Evolutionary conservation across 2,329 filamentous ascomycete species (phyloP), one percentile per base, ranked within the genome.

Genomic region (Sporothrix pseudoabietina): DNA sequence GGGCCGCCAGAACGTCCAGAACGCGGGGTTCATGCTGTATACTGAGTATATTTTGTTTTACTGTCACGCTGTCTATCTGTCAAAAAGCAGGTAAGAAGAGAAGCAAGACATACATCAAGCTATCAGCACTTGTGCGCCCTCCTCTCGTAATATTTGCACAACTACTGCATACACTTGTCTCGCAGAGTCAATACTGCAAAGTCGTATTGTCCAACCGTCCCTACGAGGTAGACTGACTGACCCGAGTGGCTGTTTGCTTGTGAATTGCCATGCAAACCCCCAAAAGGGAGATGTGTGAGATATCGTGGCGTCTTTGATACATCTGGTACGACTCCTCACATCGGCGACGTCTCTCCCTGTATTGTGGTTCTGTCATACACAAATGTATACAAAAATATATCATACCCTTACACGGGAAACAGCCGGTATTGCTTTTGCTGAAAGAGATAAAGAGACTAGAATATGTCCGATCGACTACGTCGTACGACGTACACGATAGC

Each of bases 291-390:
- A 54, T 26, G 30, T 55, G 10, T 55, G 22, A 30, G 22, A 19
- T 47, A 47, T 66, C 39, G 30, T 66, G 39, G 61, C 61, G 61
- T 44, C 30, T 47, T 66, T 44, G 12, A 32, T n/a, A 26, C 39
- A 26, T 3, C 10, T 65, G 12, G n/a, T 19, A 7, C 26, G 59
- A 14, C 35, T 12, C 35, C n/a, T 63, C 35, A 47, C 39, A 65
- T 47, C 61, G 61, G n/a, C 61, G 61, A 65, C 61, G n/a, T 47
- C 14, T 55, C 10, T 47, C n/a, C 39, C 61, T 47, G 39, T 66
- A 47, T 9, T 47, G 61, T 47, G 61, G 39, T 8, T 26, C 22
- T 47, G 39, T 47, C 61, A 16, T 30, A 66, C 39, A 49, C 39
- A 10, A 44, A 22, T 26, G 12, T 10, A 61, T 30, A 57, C 54